Evolutionary conservation across 306 rosid species (phyloP), one percentile per base, ranked within the genome.

Genomic region (Dalbergia oliveri): DNA sequence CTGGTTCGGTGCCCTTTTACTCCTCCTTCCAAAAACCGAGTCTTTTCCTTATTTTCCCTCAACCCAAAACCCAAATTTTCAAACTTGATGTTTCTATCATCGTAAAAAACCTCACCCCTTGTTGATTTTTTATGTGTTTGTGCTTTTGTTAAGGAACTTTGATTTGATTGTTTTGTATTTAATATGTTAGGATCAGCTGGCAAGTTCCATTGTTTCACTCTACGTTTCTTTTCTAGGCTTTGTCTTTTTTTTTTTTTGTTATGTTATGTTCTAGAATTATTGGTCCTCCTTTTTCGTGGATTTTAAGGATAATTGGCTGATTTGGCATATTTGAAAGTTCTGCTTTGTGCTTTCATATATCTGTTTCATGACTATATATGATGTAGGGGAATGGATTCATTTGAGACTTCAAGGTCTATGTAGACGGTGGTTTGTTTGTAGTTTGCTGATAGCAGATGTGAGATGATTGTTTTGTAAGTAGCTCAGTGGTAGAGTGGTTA

Each of bases 1-100:
- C 99, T 8, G 99, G 99, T 95, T 79, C 9, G 6, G 6, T n/a
- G 33, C 72, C 80, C 9, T 57, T 74, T 66, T 53, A 33, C 2
- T 44, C 15, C 4, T 53, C 12, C 8, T 35, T 33, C 15, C 34
- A 14, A 62, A 72, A 65, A 60, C 15, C 49, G 10, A 4, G 61
- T 34, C 51, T 53, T 86, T 79, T 44, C 14, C 3, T 18, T 57
- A 18, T 75, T 56, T 47, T 67, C 76, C 14, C 26, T 82, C 35
- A 44, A 19, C 74, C 79, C 1, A 44, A 44, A 54, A 16, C 62
- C 21, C 7, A 75, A 16, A 66, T 26, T 62, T 53, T 43, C 6
- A 7, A 8, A 16, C 23, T 77, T 45, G 16, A 0, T 21, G 11
- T 10, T 65, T 72, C 1, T 60, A 3, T 41, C 31, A 44, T 51